These are phyloP conservation scores for Vitis rupestris DNA, from an alignment of 164 flowering plant genomes.

Conservation along the genomic window DNA sequence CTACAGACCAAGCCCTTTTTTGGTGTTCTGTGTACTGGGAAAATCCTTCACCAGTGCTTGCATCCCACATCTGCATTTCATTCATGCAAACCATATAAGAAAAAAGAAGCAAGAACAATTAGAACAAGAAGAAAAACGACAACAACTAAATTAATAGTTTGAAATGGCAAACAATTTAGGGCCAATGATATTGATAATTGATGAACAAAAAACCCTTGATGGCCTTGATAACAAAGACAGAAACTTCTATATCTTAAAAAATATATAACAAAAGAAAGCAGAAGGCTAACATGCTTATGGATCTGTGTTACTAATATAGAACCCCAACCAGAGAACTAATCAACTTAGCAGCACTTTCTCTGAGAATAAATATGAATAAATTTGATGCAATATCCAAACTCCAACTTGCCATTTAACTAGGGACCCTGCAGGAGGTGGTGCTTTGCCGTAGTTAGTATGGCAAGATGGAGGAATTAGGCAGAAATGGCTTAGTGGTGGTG, in stretches of 20 bases:
- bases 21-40: slow-evolving; percentile 67
- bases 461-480: too few species aligned
- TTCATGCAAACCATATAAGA: not conserved
- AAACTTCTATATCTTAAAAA: not conserved
- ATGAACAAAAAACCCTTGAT: not conserved
- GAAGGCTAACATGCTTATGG: not conserved
- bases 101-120: slow-evolving; percentile 17
- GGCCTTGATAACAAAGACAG: not conserved
- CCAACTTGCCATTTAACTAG: too few species aligned
- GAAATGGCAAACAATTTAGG: not conserved
- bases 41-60: slow-evolving; percentile 66
- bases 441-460: too few species aligned
- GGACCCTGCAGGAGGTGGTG: too few species aligned
- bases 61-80: slow-evolving; percentile 83
- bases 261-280: not conserved
- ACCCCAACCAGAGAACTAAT: not conserved
- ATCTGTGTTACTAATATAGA: not conserved
- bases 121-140: not conserved
- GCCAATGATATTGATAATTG: not conserved
- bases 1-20: slow-evolving; percentile 95
- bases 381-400: too few species aligned
- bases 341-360: not conserved
- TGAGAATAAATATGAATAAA: not conserved
- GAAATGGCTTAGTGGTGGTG: too few species aligned
- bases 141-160: not conserved